Base-by-base conservation (phyloP, 1,284 basidiomycete species). In the Rhodotorula sp. region DNA sequence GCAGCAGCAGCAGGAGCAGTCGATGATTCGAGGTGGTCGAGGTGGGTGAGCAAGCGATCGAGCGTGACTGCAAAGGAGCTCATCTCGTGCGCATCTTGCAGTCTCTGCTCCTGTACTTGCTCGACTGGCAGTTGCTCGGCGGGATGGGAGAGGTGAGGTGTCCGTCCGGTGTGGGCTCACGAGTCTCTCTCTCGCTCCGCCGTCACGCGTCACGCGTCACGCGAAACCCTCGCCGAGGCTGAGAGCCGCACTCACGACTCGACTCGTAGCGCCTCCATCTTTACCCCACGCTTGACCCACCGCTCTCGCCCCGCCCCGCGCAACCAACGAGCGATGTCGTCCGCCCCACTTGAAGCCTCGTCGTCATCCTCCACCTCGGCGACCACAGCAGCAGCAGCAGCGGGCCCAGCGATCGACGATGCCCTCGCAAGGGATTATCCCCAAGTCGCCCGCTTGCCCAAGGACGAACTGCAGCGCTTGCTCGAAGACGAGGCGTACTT, bases 381-480 rank as follows among this genome's bases (percentile, higher is more conserved):
- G 17, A 10, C 22, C 7, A 22, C 49, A 14, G 8, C 63, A 24
- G 6, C 56, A 14, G 17, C 30, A 57, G 6, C 56, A 14, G 17
- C 30, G 53, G n/a, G 53, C 45, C 8, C 49, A 4, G n/a, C 26
- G 18, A 67, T 74, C 59, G 46, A 68, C 62, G 73, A 74, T 45
- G 48, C 60, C 15, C 60, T 74, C 29, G 37, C 67, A 0, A 49
- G 67, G 0, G 73, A 74, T 57, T 74, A 64, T 48, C 65, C 73
- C 1, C n/a, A 69, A 3, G 49, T 67, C 8, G 67, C 70, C 3
- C 10, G 12, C 0, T 49, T 74, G 6, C 93, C 91, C 74, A 86
- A 89, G 67, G 88, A 91, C 73, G 91, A 93, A 77, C 84, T 96
- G n/a, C 90, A 95, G 80, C 91, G 93, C 79, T 82, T 95, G 26